Evolutionary conservation across 306 rosid genomes (phyloP).

Genomic region (Acacia acuminata): DNA sequence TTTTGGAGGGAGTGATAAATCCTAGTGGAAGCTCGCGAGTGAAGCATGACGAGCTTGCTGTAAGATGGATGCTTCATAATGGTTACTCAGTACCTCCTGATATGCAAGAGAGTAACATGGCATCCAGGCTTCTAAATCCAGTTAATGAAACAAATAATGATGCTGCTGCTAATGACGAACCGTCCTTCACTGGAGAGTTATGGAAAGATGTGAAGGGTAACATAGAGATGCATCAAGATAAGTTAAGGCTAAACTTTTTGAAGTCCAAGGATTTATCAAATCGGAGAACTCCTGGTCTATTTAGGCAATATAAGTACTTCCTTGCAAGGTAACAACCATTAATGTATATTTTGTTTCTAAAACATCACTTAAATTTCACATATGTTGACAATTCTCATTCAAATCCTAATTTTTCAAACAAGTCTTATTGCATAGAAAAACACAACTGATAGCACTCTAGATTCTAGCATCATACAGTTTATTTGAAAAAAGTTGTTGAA

Average conservation of each 20-base stretch:
- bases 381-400: not conserved
- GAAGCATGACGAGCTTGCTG: conserved; percentile 65
- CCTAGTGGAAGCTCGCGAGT: conserved; percentile 57
- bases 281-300: conserved; percentile 72
- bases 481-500: not conserved
- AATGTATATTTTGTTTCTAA: not conserved
- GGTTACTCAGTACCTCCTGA: conserved; percentile 85
- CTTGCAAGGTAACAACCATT: conserved; percentile 62
- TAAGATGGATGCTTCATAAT: conserved; percentile 86
- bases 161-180: conserved; percentile 41
- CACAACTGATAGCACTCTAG: not conserved
- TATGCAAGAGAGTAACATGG: conserved; percentile 49
- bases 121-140: conserved; percentile 41
- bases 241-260: conserved; percentile 60
- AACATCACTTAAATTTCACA: not conserved
- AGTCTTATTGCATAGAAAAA: not conserved
- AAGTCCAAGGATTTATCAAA: conserved; percentile 79
- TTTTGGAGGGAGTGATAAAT: conserved; percentile 76
- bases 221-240: conserved; percentile 64
- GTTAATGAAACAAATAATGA: conserved; percentile 37
- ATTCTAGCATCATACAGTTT: not conserved
- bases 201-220: conserved; percentile 83
- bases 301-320: conserved; percentile 78
- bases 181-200: conserved; percentile 80
- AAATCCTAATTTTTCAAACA: not conserved